A percentile compares a stretch with the other conserved stretches of the same genome.
Conservation (phyloP, 768 basidiomycete genomes). For the Lactarius indigo region DNA sequence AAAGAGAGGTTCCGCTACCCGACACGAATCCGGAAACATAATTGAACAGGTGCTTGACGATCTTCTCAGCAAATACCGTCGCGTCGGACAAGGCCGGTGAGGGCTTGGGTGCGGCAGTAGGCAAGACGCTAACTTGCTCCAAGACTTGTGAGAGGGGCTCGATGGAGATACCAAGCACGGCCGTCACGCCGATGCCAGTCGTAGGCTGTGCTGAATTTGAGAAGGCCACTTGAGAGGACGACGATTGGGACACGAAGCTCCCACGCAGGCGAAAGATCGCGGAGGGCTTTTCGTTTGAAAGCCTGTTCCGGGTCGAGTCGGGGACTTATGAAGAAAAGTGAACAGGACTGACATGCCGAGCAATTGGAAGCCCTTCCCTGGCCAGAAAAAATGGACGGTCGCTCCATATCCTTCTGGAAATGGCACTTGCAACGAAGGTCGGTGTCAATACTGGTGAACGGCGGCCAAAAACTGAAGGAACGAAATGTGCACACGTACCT, state of each 20-base stretch:
- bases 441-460: neutral
- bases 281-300: constrained; percentile 87
- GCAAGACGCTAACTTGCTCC: constrained; percentile 50
- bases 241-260: constrained; percentile 44
- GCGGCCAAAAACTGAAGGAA: neutral
- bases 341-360: constrained; percentile 66
- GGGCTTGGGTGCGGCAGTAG: constrained; percentile 31
- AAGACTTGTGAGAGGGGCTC: constrained; percentile 68
- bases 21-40: constrained; percentile 64
- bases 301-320: constrained; percentile 41
- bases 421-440: constrained; percentile 43
- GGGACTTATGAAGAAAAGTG: neutral
- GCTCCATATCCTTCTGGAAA: constrained; percentile 84
- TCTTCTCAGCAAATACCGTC: constrained; percentile 57
- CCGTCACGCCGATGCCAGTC: constrained; percentile 44
- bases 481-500: constrained; percentile 40
- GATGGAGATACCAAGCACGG: constrained; percentile 74
- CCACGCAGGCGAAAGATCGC: constrained; percentile 82
- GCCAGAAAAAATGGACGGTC: constrained; percentile 83
- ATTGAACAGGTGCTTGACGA: constrained; percentile 73
- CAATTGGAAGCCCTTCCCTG: constrained; percentile 81
- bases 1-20: constrained; percentile 37
- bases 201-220: constrained; percentile 30
- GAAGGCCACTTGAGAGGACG: constrained; percentile 33
- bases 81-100: constrained; percentile 40